Evolutionary conservation across 768 basidiomycete genomes (phyloP), one percentile per base, ranked within the genome.

Genomic region (Tremella mesenterica): DNA sequence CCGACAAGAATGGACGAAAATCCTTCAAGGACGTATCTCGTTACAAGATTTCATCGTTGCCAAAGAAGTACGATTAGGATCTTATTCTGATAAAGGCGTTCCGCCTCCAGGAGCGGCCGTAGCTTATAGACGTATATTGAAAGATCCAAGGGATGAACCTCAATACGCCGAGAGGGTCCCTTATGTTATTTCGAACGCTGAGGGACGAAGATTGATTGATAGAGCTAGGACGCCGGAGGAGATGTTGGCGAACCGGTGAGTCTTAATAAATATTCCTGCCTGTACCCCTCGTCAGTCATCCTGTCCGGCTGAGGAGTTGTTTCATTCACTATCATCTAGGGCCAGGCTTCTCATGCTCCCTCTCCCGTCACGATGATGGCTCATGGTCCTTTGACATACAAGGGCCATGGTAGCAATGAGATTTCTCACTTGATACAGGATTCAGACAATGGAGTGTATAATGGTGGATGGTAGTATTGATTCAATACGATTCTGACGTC

Each of bases 41-140:
- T 75, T 88, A n/a, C 86, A 92, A 61, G 92, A 97, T 69, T 95
- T 95, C 64, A 85, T 90, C 30, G 90, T 96, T 60, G 84, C 93
- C 0, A 93, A 93, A 68, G 88, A 92, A 73, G 91, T 97, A 26
- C 84, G 76, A 63, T 79, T 97, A 79, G 95, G 95, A 12, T 87
- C 85, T 0, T 97, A 97, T 68, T 90, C 86, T 91, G 88, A 90
- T 48, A 84, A 82, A 58, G 83, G 77, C 0, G 81, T 83, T 0
- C 95, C 92, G 0, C 91, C 88, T 5, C 91, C 95, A n/a, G 95
- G 91, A 0, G 92, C 83, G 5, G 80, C 83, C 1, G 84, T 97
- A 13, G 92, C 91, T 7, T 85, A 85, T 2, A 79, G 84, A 26
- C 80, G 81, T 50, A 80, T 85, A 72, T 60, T 84, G 13, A 68